Evolutionary conservation across 1,284 basidiomycete species (phyloP).

Genomic region (Clitocybe nebularis): DNA sequence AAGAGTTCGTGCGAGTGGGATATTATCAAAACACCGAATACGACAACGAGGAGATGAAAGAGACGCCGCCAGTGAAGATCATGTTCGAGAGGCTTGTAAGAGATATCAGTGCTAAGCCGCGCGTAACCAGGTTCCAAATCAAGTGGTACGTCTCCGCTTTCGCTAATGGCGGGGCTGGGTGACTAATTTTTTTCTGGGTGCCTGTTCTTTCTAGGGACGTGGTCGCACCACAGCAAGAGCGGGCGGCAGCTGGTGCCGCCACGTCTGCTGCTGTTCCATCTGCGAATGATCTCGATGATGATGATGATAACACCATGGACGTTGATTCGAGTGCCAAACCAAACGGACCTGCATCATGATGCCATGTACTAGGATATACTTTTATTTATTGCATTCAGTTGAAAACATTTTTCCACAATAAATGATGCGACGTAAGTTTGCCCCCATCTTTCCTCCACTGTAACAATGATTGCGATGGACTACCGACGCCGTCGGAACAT

Average conservation of each 20-base stretch:
- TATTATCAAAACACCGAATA: slow-evolving; percentile 99
- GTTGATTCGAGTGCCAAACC: slow-evolving; percentile 14
- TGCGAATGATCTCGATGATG: slow-evolving; percentile 63
- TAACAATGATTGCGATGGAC: not conserved
- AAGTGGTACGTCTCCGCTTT: slow-evolving; percentile 58
- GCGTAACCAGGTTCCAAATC: slow-evolving; percentile 90
- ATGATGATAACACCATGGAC: slow-evolving; percentile 42
- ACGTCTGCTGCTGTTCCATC: slow-evolving; percentile 78
- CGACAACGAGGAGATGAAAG: slow-evolving; percentile 88
- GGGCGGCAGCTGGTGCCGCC: slow-evolving; percentile 57
- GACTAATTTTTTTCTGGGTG: slow-evolving; percentile 5
- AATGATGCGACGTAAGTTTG: too few species aligned
- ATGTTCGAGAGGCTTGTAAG: slow-evolving; percentile 79
- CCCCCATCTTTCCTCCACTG: not conserved
- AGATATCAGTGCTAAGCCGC: slow-evolving; percentile 88
- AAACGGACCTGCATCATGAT: slow-evolving; percentile 17
- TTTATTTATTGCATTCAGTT: too few species aligned
- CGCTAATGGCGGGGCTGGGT: not conserved
- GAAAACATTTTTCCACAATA: too few species aligned
- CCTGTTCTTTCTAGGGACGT: slow-evolving; percentile 53
- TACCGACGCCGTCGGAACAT: not conserved
- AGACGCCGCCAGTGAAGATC: slow-evolving; percentile 65
- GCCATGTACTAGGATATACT: not conserved
- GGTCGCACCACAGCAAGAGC: slow-evolving; percentile 46
- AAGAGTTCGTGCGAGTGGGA: slow-evolving; percentile 97